Evolutionary conservation across 2,329 filamentous ascomycete genomes (phyloP).

Genomic region (Coniochaeta pulveracea): DNA sequence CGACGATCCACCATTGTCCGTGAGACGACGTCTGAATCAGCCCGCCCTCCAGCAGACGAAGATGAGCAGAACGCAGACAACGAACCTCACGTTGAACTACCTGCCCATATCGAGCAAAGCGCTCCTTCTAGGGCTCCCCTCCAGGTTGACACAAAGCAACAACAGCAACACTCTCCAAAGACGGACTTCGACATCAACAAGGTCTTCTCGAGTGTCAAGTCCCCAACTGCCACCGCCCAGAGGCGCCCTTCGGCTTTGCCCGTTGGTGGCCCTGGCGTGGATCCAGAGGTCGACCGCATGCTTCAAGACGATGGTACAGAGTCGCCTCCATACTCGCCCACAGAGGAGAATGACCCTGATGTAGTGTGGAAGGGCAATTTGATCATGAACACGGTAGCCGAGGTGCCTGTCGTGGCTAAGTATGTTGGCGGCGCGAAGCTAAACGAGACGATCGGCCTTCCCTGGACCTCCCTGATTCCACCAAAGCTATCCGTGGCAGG

Average conservation of each 20-base stretch:
- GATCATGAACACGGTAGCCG: slow-evolving; percentile 65
- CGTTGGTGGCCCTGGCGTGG: slow-evolving; percentile 51
- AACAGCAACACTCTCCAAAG: slow-evolving; percentile 44
- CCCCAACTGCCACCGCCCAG: slow-evolving; percentile 44
- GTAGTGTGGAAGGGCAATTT: slow-evolving; percentile 70
- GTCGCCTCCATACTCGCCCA: slow-evolving; percentile 74
- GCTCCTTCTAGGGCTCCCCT: slow-evolving; percentile 17
- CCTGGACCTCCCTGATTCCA: slow-evolving; percentile 69
- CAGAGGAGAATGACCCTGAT: slow-evolving; percentile 60
- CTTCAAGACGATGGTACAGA: slow-evolving; percentile 72
- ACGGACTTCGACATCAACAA: slow-evolving; percentile 73
- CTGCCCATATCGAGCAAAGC: slow-evolving; percentile 12
- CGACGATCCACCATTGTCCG: slow-evolving; percentile 20
- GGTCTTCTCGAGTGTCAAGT: slow-evolving; percentile 74
- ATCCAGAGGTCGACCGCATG: slow-evolving; percentile 83
- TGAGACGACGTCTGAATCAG: slow-evolving; percentile 11
- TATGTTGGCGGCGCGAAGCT: slow-evolving; percentile 80
- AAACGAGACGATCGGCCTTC: slow-evolving; percentile 35
- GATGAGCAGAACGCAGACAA: slow-evolving; percentile 8
- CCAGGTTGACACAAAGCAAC: slow-evolving; percentile 31
- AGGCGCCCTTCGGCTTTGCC: slow-evolving; percentile 36
- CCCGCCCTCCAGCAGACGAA: slow-evolving; percentile 10
- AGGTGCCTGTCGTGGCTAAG: slow-evolving; percentile 66
- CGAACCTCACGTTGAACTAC: slow-evolving; percentile 13
- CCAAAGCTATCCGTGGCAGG: slow-evolving; percentile 60